These are phyloP conservation scores for Pseudocercospora cruenta DNA, from an alignment of 2,329 filamentous ascomycete genomes.

Conservation along the genomic window DNA sequence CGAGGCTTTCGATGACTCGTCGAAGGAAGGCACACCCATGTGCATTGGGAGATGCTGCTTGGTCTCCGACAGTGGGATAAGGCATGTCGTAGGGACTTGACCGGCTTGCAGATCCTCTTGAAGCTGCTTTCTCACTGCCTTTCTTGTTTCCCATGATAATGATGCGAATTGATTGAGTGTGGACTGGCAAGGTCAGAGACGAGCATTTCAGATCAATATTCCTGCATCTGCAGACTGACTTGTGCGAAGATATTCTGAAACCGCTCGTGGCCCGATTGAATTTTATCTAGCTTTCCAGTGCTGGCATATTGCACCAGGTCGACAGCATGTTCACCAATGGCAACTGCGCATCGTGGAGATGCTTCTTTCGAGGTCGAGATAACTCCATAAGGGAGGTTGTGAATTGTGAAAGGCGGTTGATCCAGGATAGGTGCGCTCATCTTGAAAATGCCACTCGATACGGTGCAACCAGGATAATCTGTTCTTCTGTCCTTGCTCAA, in stretches of 20 bases:
- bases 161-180: slow-evolving; percentile 57
- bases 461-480: neutral
- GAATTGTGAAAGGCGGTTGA: slow-evolving; percentile 32
- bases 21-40: neutral
- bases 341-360: slow-evolving; percentile 36
- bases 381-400: slow-evolving; percentile 37
- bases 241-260: slow-evolving; percentile 30
- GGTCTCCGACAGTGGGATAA: slow-evolving; percentile 46
- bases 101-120: slow-evolving; percentile 40
- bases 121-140: slow-evolving; percentile 48
- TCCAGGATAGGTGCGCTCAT: slow-evolving; percentile 32
- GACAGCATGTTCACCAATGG: slow-evolving; percentile 36
- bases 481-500: neutral
- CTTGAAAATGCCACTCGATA: neutral
- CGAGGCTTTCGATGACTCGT: neutral
- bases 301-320: slow-evolving; percentile 33
- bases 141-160: slow-evolving; percentile 42
- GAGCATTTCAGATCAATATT: neutral
- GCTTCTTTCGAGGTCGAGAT: slow-evolving; percentile 32
- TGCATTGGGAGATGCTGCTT: slow-evolving; percentile 58
- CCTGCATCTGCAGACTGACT: slow-evolving; percentile 12
- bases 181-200: slow-evolving; percentile 27
- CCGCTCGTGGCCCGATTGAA: slow-evolving; percentile 23
- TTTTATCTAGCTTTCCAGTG: slow-evolving; percentile 26
- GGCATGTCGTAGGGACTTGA: slow-evolving; percentile 33